These are phyloP conservation scores for Chimonanthus salicifolius DNA, from an alignment of 164 flowering plant species.

Conservation along the genomic window DNA sequence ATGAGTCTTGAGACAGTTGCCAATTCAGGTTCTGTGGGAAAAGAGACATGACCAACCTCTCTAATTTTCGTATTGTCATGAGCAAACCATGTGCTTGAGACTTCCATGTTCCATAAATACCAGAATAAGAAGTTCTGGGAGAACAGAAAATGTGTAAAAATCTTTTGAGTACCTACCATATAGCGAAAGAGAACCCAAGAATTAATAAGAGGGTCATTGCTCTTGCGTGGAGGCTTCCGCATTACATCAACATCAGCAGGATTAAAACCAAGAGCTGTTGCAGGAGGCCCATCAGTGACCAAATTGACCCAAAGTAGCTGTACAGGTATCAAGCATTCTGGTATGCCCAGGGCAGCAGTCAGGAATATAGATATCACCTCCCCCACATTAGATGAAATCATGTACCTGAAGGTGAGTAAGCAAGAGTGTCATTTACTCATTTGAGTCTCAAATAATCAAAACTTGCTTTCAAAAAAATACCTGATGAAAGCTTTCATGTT, in stretches of 20 bases:
- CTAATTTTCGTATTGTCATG: background rate
- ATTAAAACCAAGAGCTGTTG: conserved; percentile 93
- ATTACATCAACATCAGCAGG: conserved; percentile 87
- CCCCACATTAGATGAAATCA: conserved; percentile 96
- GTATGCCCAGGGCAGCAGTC: conserved; percentile 85
- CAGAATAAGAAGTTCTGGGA: background rate
- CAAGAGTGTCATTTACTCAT: background rate
- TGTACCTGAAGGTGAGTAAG: conserved; percentile 52
- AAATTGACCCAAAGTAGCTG: conserved; percentile 95
- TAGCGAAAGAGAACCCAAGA: conserved; percentile 85
- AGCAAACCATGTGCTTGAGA: background rate
- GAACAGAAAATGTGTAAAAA: too few species aligned
- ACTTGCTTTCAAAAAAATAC: conserved; percentile 20
- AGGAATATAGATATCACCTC: conserved; percentile 90
- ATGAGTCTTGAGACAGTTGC: background rate
- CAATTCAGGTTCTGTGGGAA: background rate
- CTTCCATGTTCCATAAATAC: background rate
- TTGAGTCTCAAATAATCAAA: background rate
- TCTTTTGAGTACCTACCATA: conserved; percentile 39
- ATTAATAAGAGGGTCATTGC: conserved; percentile 70
- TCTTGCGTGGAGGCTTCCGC: conserved; percentile 84
- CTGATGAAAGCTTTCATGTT: conserved; percentile 97
- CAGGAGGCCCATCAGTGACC: conserved; percentile 98
- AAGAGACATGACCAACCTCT: background rate
- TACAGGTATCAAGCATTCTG: conserved; percentile 89